Evolutionary conservation across 2,329 filamentous ascomycete genomes (phyloP).

Genomic region (Dactylonectria estremocensis): DNA sequence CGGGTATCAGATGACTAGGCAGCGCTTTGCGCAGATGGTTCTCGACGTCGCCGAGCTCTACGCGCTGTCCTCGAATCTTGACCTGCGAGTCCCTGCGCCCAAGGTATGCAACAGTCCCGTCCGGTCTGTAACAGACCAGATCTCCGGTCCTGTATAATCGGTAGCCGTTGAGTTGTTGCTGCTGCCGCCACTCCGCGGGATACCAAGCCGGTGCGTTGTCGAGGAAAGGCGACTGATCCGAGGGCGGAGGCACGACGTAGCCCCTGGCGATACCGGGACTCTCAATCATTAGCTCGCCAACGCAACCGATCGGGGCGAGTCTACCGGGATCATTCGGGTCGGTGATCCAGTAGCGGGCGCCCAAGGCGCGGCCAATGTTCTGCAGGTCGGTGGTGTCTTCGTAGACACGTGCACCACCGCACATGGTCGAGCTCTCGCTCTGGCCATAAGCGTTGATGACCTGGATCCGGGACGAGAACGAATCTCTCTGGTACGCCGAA

Average conservation of each 20-base stretch:
- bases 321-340: conserved; percentile 21
- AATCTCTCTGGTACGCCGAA: neutral
- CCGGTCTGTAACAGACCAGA: conserved; percentile 58
- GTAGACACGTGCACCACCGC: conserved; percentile 11
- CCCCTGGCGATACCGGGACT: conserved; percentile 38
- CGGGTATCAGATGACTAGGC: conserved; percentile 9
- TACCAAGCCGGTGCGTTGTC: conserved; percentile 14
- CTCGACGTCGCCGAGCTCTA: conserved; percentile 59
- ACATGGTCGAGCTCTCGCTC: conserved; percentile 32
- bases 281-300: conserved; percentile 43
- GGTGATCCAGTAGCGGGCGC: conserved; percentile 35
- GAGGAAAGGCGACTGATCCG: conserved; percentile 15
- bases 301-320: conserved; percentile 28
- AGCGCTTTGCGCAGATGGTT: conserved; percentile 6
- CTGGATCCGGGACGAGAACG: conserved; percentile 38
- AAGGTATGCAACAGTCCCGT: conserved; percentile 60
- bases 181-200: neutral
- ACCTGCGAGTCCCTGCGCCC: conserved; percentile 71
- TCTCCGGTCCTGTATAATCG: conserved; percentile 65
- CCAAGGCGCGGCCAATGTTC: conserved; percentile 30
- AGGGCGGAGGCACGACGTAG: conserved; percentile 28
- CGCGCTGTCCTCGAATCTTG: conserved; percentile 70
- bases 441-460: conserved; percentile 60
- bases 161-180: neutral
- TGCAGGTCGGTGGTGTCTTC: neutral